Conservation (phyloP, 2,329 filamentous ascomycete genomes). For the Sporothrix protearum region DNA sequence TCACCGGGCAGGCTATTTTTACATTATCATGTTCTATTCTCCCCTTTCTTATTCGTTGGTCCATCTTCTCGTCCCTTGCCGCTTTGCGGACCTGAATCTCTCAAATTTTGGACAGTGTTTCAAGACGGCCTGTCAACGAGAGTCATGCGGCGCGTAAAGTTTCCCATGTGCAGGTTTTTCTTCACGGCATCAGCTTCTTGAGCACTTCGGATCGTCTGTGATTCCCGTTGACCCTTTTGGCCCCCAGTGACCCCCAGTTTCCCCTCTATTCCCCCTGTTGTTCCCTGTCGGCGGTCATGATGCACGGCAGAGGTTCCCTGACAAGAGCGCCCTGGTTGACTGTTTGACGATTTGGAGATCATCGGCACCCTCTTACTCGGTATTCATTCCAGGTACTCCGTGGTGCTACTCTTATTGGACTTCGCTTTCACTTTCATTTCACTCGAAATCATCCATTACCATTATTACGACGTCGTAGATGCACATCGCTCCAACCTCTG, state of each 20-base stretch:
- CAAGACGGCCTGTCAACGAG: conserved; percentile 6
- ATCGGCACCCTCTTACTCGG: neutral
- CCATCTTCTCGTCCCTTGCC: neutral
- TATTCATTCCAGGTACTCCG: neutral
- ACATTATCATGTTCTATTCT: neutral
- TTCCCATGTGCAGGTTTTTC: conserved; percentile 1
- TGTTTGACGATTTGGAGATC: neutral
- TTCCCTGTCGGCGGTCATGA: neutral
- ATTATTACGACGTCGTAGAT: neutral
- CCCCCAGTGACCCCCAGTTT: neutral
- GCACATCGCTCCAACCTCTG: neutral
- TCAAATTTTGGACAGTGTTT: neutral
- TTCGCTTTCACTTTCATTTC: neutral
- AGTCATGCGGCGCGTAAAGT: conserved; percentile 17
- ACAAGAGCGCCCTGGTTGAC: neutral
- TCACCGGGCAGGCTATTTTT: neutral
- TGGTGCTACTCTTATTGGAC: neutral
- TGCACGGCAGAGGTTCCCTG: neutral
- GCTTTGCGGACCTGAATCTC: neutral
- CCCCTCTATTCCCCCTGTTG: neutral
- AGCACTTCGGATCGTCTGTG: neutral
- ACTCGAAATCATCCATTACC: neutral
- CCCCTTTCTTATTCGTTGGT: neutral
- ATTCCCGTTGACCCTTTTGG: neutral
- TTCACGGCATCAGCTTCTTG: neutral